Base-by-base conservation (phyloP, 2,329 filamentous ascomycete genomes). In the Alternaria rosae region DNA sequence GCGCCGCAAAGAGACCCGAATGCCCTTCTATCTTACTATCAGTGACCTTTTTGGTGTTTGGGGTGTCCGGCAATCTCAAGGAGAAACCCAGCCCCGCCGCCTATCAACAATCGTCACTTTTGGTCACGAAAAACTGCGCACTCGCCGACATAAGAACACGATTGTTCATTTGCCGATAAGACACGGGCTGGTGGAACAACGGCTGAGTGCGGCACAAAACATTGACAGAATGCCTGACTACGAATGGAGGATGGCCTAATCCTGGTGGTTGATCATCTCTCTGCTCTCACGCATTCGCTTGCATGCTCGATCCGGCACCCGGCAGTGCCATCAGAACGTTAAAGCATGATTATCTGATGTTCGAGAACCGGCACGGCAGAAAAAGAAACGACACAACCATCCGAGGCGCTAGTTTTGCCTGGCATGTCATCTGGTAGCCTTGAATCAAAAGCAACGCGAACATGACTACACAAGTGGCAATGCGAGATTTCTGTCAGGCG, bases 111-210 rank as follows among this genome's bases (percentile, higher is more conserved):
- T 35, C 13, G 30, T 51, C 17, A 38, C 20, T 32, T 21, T n/a
- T 15, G 47, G n/a, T 30, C 20, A n/a, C 9, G 28, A 23, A 21
- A 28, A 8, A 38, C 13, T 38, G 12, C 13, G 13, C 28, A 23
- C 20, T 51, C 13, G 21, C 47, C 12, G 28, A 35, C 13, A 23
- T 35, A 30, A 8, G 15, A 35, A 35, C 30, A 20, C 20, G 20
- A 21, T n/a, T 20, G 28, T 51, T 51, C 47, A 51, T 51, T 51
- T 51, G 20, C 30, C 47, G 7, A 51, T 51, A 51, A 28, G 47
- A 35, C 47, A 51, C 35, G 30, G n/a, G 21, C 12, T 15, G 20
- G 35, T 25, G 10, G 20, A 38, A 17, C 20, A 38, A 13, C 47
- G 30, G 30, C 20, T n/a, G 47, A 20, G 47, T 35, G 47, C 47